Percentiles rank a stretch among this genome's conserved stretches.
These are phyloP conservation scores for Clarireedia homoeocarpa DNA, from an alignment of 2,329 filamentous ascomycete genomes.

Conservation along the genomic window DNA sequence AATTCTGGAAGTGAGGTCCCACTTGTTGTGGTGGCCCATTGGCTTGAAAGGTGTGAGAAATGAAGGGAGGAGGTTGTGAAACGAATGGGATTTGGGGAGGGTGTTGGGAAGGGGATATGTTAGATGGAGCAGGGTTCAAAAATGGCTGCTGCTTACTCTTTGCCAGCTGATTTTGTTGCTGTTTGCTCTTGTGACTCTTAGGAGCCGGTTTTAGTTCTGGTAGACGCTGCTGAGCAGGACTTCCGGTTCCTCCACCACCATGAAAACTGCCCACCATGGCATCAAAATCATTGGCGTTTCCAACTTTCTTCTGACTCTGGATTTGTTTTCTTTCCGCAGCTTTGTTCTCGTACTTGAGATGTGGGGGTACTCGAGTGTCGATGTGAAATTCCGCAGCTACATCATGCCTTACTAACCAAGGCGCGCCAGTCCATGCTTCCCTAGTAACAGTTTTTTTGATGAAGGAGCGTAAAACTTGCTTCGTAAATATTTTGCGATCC, in stretches of 20 bases:
- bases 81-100: conserved; percentile 18
- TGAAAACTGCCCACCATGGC: conserved; percentile 30
- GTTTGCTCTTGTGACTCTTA: conserved; percentile 60
- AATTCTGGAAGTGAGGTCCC: conserved; percentile 30
- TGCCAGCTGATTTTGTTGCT: conserved; percentile 34
- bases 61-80: conserved; percentile 18
- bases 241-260: conserved; percentile 13
- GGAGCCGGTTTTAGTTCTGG: conserved; percentile 67
- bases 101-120: conserved; percentile 10
- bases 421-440: conserved; percentile 91
- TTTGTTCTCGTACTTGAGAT: conserved; percentile 75
- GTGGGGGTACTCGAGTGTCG: conserved; percentile 74
- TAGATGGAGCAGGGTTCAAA: conserved; percentile 27
- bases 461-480: conserved; percentile 86
- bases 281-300: conserved; percentile 23
- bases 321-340: conserved; percentile 68
- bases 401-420: conserved; percentile 87
- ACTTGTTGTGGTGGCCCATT: conserved; percentile 26
- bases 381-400: conserved; percentile 81
- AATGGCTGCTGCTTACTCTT: conserved; percentile 33
- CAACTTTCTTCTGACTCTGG: conserved; percentile 50
- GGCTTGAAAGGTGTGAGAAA: conserved; percentile 28
- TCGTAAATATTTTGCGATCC: conserved; percentile 88
- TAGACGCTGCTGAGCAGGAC: conserved; percentile 43
- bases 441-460: conserved; percentile 90